Base-by-base conservation (phyloP, 306 rosid genomes). In the Glycine soja region DNA sequence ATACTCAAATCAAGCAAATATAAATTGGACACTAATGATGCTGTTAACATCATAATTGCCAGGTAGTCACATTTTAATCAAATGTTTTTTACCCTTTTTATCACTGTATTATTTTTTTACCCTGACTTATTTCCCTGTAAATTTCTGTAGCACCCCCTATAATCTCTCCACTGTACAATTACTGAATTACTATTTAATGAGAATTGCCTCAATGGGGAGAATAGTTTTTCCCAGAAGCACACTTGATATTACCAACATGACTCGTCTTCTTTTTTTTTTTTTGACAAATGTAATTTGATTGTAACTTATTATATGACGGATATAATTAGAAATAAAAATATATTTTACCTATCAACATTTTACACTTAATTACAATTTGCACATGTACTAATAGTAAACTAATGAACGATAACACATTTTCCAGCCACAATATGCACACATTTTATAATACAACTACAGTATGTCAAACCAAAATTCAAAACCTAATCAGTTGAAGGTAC, bases 1-100 rank as follows among this genome's bases (percentile, higher is more conserved):
- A 74, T 15, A 54, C 76, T 78, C 78, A 38, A 76, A 66, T 51
- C 62, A 76, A 53, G 72, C 19, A 70, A 58, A 70, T 32, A 82
- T 64, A 53, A 16, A 74, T 63, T n/a, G 70, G 67, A 78, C 9
- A 74, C n/a, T 45, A 63, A 46, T n/a, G 32, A 74, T 34, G 65
- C 36, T 34, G 58, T 47, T 68, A 69, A 64, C 47, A 40, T 43
- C 2, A 10, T 18, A 45, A 15, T 68, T 4, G 45, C 9, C 73
- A 43, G 38, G 13, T 68, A 43, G 54, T 66, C 38, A 68, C n/a
- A 67, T n/a, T 7, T 43, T 18, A 42, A 65, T 42, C 13, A 42
- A 47, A 42, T 42, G 36, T 15, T 43, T 65, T 65, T 36, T 36
- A 65, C 12, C 30, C 10, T 65, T 40, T 24, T 65, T 65, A 65